Evolutionary conservation across 2,329 filamentous ascomycete species (phyloP), one percentile per base, ranked within the genome.

Genomic region (Sporothrix phasma): DNA sequence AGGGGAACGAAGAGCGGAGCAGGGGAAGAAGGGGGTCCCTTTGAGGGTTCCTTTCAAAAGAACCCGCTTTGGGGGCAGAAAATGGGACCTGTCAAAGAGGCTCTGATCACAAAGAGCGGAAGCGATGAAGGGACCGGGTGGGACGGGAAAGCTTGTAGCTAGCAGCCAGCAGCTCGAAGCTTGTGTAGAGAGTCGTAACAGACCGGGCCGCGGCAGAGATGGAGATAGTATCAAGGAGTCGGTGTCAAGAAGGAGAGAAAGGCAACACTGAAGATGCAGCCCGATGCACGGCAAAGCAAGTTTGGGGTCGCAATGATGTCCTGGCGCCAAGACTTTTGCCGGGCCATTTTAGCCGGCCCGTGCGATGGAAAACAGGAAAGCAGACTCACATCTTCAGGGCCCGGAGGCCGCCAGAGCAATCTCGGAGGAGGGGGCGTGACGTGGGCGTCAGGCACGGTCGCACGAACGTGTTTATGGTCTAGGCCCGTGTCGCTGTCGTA

Each of bases 351-450:
- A 29, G 13, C 56, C 22, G 53, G 53, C 31, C 31, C 39, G 41
- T 58, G 34, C 39, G n/a, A 11, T 31, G 17, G 39, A 3, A 15
- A 31, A 13, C 10, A 47, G 37, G 61, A 31, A 34, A 13, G 37
- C 22, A 45, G 19, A 64, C 67, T 65, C 53, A 68, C 67, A 45
- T 64, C 17, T 64, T 62, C 59, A 60, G 59, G 66, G 66, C 66
- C 67, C 67, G 66, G 67, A 67, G 64, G 65, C 67, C 67, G 63
- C 67, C 67, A 66, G 56, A 51, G 26, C 46, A 64, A 65, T 65
- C 24, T 58, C 59, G 46, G 43, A 26, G 61, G n/a, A n/a, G n/a
- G n/a, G 41, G 31, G 31, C 41, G 43, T 62, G 58, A 41, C 43
- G 45, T 43, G 47, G 53, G 54, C 51, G 53, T 41, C 51, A 39